Percentiles rank a stretch among this genome's conserved stretches.
Conservation (phyloP, 306 rosid genomes). For the Trichosanthes cucumerina region DNA sequence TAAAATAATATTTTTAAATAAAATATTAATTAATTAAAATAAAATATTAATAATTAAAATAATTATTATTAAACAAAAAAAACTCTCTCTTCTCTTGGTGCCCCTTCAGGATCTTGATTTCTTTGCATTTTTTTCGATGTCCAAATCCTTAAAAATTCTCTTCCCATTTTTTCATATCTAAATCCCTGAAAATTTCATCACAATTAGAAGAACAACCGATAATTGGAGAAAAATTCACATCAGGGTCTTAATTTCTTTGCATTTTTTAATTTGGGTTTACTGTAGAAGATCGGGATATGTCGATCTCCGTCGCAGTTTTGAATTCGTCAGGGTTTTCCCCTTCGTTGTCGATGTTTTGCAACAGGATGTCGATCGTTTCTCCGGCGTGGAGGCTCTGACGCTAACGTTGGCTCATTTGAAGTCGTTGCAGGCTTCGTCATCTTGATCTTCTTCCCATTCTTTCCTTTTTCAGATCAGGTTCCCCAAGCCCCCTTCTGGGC, state of each 20-base stretch:
- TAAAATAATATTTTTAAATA: too few relatives aligned
- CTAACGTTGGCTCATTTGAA: conserved; percentile 50
- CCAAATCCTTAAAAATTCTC: too few relatives aligned
- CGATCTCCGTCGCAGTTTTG: conserved; percentile 62
- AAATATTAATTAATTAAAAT: too few relatives aligned
- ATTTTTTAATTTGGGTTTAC: background rate
- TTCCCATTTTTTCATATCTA: background rate
- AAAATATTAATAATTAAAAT: too few relatives aligned
- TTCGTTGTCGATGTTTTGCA: conserved; percentile 47
- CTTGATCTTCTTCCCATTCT: conserved; percentile 42
- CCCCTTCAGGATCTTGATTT: too few relatives aligned
- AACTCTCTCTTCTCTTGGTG: too few relatives aligned
- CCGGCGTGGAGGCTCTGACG: conserved; percentile 47
- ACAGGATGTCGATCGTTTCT: conserved; percentile 31
- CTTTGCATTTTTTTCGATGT: too few relatives aligned
- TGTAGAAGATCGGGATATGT: conserved; percentile 25
- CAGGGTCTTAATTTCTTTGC: background rate
- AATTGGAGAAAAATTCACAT: background rate
- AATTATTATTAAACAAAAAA: too few relatives aligned
- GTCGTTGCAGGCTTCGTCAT: conserved; percentile 24
- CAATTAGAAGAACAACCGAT: background rate
- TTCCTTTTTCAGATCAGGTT: conserved; percentile 66
- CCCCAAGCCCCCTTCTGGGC: conserved; percentile 37
- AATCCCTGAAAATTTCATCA: background rate
- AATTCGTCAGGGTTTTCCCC: conserved; percentile 81